These are phyloP conservation scores for Aspergillus fumigatus DNA, from an alignment of 2,329 filamentous ascomycete species.

Conservation along the genomic window DNA sequence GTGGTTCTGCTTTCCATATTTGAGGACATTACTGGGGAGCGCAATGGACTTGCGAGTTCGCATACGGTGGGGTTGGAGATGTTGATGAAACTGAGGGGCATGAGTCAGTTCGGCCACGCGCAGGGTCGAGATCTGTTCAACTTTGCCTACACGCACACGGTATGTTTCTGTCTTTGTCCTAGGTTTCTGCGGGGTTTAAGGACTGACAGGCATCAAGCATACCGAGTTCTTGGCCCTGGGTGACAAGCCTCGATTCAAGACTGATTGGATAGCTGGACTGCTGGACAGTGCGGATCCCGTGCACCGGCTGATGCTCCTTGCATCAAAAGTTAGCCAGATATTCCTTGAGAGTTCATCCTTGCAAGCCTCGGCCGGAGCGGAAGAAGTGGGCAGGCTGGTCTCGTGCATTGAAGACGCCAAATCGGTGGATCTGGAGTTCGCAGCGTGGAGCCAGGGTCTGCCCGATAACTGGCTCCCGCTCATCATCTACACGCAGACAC, in stretches of 20 bases:
- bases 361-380: slow-evolving; percentile 11
- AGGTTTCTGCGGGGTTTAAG: neutral
- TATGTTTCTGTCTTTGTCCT: slow-evolving; percentile 13
- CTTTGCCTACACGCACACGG: slow-evolving; percentile 34
- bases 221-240: slow-evolving; percentile 33
- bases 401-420: slow-evolving; percentile 21
- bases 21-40: slow-evolving; percentile 36
- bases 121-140: slow-evolving; percentile 34
- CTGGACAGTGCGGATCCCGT: slow-evolving; percentile 28
- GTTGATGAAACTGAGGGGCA: slow-evolving; percentile 31
- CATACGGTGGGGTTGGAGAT: slow-evolving; percentile 35
- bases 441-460: slow-evolving; percentile 27
- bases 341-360: slow-evolving; percentile 20
- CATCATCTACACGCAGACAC: slow-evolving; percentile 24
- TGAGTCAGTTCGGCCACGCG: slow-evolving; percentile 24
- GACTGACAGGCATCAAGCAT: slow-evolving; percentile 18
- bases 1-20: slow-evolving; percentile 35
- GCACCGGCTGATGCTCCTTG: slow-evolving; percentile 26
- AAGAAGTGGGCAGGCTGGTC: slow-evolving; percentile 15
- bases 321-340: slow-evolving; percentile 28
- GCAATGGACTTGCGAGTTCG: slow-evolving; percentile 32
- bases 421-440: slow-evolving; percentile 25
- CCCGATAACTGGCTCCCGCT: slow-evolving; percentile 32
- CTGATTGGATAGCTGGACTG: slow-evolving; percentile 25
- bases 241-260: slow-evolving; percentile 25